Evolutionary conservation across 495 filamentous ascomycete genomes (phyloP).

Genomic region (Aspergillus hancockii): DNA sequence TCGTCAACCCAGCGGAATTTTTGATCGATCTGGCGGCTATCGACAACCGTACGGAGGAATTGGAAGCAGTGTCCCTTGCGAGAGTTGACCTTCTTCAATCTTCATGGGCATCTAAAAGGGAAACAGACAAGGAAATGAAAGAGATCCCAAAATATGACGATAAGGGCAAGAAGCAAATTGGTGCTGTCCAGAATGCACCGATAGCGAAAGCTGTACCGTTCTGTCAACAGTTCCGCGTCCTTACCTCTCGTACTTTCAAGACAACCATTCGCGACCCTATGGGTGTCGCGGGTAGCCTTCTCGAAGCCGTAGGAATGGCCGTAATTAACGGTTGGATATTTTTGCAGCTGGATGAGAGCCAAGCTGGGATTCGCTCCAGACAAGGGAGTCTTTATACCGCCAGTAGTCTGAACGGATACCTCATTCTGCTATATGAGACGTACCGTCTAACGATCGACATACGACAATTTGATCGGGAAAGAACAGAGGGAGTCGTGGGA

Average conservation of each 20-base stretch:
- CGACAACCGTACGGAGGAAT: slow-evolving; percentile 63
- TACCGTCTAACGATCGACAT: slow-evolving; percentile 72
- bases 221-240: slow-evolving; percentile 58
- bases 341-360: slow-evolving; percentile 55
- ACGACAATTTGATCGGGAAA: slow-evolving; percentile 70
- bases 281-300: slow-evolving; percentile 64
- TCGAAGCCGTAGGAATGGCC: slow-evolving; percentile 66
- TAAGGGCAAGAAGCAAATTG: background rate
- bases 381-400: slow-evolving; percentile 70
- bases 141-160: background rate
- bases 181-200: background rate
- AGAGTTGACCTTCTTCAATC: slow-evolving; percentile 56
- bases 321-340: slow-evolving; percentile 74
- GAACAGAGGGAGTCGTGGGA: slow-evolving; percentile 68
- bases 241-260: slow-evolving; percentile 65
- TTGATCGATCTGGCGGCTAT: slow-evolving; percentile 70
- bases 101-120: slow-evolving; percentile 46
- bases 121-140: background rate
- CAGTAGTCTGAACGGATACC: slow-evolving; percentile 67
- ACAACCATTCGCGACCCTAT: slow-evolving; percentile 71
- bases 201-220: slow-evolving; percentile 34
- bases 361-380: slow-evolving; percentile 59
- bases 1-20: slow-evolving; percentile 69
- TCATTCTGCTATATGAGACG: slow-evolving; percentile 71
- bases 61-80: slow-evolving; percentile 55